These are phyloP conservation scores for Rhizopogon sp. DNA, from an alignment of 768 basidiomycete genomes.

Conservation along the genomic window DNA sequence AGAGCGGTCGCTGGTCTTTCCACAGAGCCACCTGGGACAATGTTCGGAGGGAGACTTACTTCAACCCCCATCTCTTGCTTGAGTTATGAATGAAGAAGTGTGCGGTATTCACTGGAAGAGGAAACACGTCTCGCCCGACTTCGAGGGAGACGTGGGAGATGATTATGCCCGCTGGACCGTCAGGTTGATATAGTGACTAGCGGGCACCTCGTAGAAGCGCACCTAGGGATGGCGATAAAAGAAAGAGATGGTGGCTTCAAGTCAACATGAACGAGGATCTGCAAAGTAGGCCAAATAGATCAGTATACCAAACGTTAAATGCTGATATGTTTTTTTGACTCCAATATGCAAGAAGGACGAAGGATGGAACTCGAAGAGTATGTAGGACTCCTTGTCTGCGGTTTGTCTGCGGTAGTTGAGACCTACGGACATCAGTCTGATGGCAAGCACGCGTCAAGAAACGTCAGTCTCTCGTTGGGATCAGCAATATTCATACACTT, in stretches of 20 bases:
- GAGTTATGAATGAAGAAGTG: not conserved
- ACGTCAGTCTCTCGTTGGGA: no score
- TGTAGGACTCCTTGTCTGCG: not conserved
- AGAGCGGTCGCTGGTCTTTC: not conserved
- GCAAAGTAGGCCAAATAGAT: not conserved
- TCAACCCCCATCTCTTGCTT: constrained; percentile 1
- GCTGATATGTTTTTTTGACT: no score
- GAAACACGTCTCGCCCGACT: not conserved
- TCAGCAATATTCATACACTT: no score
- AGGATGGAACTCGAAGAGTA: no score
- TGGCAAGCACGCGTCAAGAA: no score
- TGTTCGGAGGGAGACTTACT: not conserved
- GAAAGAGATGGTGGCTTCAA: not conserved
- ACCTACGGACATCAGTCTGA: no score
- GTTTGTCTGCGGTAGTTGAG: not conserved
- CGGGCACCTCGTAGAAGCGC: not conserved
- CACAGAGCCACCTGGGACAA: not conserved
- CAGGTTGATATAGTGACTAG: not conserved
- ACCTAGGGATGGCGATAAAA: not conserved
- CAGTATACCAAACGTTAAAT: not conserved
- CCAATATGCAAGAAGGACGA: not conserved
- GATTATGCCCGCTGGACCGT: not conserved
- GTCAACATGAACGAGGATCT: not conserved
- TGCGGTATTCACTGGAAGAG: not conserved
- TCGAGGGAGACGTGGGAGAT: not conserved